Evolutionary conservation across 352 stramenopile species (phyloP), one percentile per base, ranked within the genome.

Genomic region (Phytopythium boreale): DNA sequence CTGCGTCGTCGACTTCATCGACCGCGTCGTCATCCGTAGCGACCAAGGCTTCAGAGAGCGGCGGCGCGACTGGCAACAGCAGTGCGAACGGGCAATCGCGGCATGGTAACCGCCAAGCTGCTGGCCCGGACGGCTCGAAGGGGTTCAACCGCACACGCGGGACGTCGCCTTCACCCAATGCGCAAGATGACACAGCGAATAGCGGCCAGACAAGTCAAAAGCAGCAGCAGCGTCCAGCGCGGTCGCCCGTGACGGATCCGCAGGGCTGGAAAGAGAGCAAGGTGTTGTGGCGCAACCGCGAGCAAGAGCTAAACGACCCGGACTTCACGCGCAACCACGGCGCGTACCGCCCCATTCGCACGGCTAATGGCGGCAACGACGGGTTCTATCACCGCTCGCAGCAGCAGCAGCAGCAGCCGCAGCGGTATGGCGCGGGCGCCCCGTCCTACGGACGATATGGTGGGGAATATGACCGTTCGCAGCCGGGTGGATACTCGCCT

Each of bases 291-390:
- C 87, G 95, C 26, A 98, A 98, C 77, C 89, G 92, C 34, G 84
- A 97, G 64, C 88, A 98, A 70, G 95, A 98, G 75, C 66, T 96
- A 67, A 97, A 96, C 61, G 95, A 98, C 71, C 91, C 91, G 3
- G 91, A 97, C 68, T 97, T 97, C 44, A 90, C 88, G 39, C 84
- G 88, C 37, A 87, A 95, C 63, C 84, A 88, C 57, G 73, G 93
- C 37, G 77, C 75, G 22, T 90, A 88, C 47, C 81, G 80, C 12
- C 77, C 78, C 47, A 64, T 61, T 49, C 60, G 49, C n/a, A 79
- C 47, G 60, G 44, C 22, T 26, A 68, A 17, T 63, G 51, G 62
- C 64, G 15, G 50, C 61, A 49, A 31, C 56, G 15, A 41, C 55
- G 47, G 52, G 44, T 8, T 63, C 56, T 56, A 66, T 29, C 43